Conservation (phyloP, 805 yeast genomes). For the Ogataea minuta region DNA sequence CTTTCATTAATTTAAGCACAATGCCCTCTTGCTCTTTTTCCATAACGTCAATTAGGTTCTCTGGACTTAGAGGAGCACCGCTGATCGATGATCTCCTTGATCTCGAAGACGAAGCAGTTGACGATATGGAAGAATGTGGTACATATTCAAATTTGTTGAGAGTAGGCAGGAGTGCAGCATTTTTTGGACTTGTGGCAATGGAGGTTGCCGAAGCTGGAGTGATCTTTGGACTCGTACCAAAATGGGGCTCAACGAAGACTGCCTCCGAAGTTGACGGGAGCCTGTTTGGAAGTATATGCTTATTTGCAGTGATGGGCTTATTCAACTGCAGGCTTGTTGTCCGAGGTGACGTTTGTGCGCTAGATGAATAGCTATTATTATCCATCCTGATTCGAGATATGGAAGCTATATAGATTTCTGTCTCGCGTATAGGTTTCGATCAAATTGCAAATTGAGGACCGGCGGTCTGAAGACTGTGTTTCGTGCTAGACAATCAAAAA, state of each 20-base stretch:
- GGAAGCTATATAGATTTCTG: no score
- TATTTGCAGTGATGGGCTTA: constrained; percentile 21
- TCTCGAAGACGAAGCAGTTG: constrained; percentile 20
- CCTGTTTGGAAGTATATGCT: constrained; percentile 25
- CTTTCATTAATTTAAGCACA: constrained; percentile 63
- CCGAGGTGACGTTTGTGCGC: constrained; percentile 20
- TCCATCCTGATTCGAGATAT: background rate
- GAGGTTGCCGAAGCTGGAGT: constrained; percentile 9
- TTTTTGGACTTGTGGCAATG: constrained; percentile 13
- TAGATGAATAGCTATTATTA: background rate
- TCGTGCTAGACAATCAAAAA: no score
- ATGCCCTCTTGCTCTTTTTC: constrained; percentile 77
- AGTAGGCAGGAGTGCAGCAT: constrained; percentile 9
- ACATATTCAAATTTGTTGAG: constrained; percentile 15
- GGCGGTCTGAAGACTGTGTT: no score
- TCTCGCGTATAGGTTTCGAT: no score
- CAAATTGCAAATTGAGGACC: no score
- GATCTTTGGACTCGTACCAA: constrained; percentile 20
- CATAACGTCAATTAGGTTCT: constrained; percentile 55
- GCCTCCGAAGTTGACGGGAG: constrained; percentile 23
- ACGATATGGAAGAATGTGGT: constrained; percentile 24
- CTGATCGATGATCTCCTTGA: constrained; percentile 21
- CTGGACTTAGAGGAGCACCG: constrained; percentile 34
- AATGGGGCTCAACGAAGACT: constrained; percentile 12
- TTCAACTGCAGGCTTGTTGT: constrained; percentile 12